A percentile compares a stretch with the other conserved stretches of the same genome.
Evolutionary conservation across 352 stramenopile species (phyloP).

Genomic region (Chloridella minuta): DNA sequence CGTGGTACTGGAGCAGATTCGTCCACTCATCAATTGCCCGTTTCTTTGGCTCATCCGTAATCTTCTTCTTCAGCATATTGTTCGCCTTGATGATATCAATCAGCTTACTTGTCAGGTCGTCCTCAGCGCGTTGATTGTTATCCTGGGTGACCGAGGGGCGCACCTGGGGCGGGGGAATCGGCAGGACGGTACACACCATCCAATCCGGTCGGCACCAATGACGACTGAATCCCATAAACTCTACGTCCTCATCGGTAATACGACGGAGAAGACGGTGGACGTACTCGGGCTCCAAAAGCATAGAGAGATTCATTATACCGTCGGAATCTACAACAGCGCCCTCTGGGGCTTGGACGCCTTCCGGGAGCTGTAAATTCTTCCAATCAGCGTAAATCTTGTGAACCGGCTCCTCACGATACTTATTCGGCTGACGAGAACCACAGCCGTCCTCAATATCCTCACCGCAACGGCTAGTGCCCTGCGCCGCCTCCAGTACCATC

Average conservation of each 20-base stretch:
- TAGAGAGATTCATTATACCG: too few relatives aligned
- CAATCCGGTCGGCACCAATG: constrained; percentile 58
- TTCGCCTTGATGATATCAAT: constrained; percentile 94
- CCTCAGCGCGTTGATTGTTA: constrained; percentile 52
- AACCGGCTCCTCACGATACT: too few relatives aligned
- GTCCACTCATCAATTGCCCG: constrained; percentile 46
- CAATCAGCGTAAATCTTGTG: too few relatives aligned
- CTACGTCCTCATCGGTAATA: constrained; percentile 80
- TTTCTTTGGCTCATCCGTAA: constrained; percentile 61
- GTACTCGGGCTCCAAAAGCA: too few relatives aligned
- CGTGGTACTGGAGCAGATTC: constrained; percentile 45
- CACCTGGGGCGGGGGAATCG: constrained; percentile 82
- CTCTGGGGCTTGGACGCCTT: too few relatives aligned
- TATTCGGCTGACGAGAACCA: too few relatives aligned
- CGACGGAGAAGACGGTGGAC: constrained; percentile 78
- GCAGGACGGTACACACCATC: constrained; percentile 88
- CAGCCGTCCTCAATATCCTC: too few relatives aligned
- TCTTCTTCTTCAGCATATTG: constrained; percentile 58
- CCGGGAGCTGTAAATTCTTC: too few relatives aligned
- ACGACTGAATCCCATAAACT: constrained; percentile 61
- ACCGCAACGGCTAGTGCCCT: too few relatives aligned
- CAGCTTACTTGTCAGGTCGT: constrained; percentile 90
- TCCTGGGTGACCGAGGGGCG: constrained; percentile 72
- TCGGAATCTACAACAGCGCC: too few relatives aligned
- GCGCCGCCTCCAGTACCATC: too few relatives aligned